Conservation (phyloP, 306 rosid genomes). For the Lathyrus oleraceus region DNA sequence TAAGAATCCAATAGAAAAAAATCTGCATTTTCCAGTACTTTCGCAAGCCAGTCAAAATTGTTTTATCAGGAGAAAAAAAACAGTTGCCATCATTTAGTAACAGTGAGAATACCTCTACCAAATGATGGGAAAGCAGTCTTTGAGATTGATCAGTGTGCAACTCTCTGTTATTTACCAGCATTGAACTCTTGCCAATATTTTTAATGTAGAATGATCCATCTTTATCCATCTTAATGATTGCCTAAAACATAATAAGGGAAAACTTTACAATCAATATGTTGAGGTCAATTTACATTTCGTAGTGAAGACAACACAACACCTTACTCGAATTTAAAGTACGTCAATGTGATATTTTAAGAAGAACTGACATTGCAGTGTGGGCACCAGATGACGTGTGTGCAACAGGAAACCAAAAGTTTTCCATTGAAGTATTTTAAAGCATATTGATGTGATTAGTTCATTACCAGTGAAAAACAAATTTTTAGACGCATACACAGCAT, state of each 20-base stretch:
- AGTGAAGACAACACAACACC: conserved; percentile 23
- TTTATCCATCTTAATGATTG: conserved; percentile 73
- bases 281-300: conserved; percentile 25
- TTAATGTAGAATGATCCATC: conserved; percentile 71
- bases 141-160: conserved; percentile 66
- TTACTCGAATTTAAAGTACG: neutral
- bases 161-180: conserved; percentile 75
- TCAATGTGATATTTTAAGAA: conserved; percentile 22
- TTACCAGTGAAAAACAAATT: conserved; percentile 13
- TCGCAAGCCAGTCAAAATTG: no score
- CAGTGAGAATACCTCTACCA: conserved; percentile 75
- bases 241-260: conserved; percentile 50
- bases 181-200: conserved; percentile 73
- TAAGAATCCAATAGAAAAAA: no score
- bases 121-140: conserved; percentile 61
- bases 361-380: conserved; percentile 1
- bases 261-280: neutral
- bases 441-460: conserved; percentile 23
- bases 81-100: neutral
- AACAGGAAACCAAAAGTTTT: neutral
- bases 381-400: neutral
- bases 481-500: neutral
- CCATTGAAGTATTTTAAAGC: conserved; percentile 7
- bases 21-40: no score
- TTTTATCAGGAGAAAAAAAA: no score